These are phyloP conservation scores for Pichia californica DNA, from an alignment of 805 yeast genomes.

Conservation along the genomic window DNA sequence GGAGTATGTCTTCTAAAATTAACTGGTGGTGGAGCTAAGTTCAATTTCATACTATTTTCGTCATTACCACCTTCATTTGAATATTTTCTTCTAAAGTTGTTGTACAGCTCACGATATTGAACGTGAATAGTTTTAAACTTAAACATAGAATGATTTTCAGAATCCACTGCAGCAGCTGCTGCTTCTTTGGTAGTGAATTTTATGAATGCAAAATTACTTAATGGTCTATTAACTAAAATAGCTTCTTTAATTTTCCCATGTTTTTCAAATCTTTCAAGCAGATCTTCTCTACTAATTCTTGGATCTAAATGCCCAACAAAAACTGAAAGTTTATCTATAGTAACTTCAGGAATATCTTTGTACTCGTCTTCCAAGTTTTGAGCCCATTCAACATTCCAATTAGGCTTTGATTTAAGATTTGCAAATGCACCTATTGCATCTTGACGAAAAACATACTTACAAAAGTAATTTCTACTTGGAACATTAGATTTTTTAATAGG, in stretches of 20 bases:
- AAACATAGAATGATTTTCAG: conserved; percentile 76
- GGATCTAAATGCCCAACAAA: conserved; percentile 70
- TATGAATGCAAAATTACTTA: conserved; percentile 65
- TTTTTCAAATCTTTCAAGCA: conserved; percentile 51
- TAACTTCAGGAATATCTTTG: conserved; percentile 31
- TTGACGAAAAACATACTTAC: conserved; percentile 72
- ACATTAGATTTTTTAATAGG: conserved; percentile 11
- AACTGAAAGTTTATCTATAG: conserved; percentile 65
- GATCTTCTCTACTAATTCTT: conserved; percentile 46
- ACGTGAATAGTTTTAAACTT: conserved; percentile 75
- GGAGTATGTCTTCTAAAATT: conserved; percentile 43
- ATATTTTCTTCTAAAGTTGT: conserved; percentile 27
- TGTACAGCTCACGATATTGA: conserved; percentile 64
- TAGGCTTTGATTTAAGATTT: conserved; percentile 45
- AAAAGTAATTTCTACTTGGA: conserved; percentile 48
- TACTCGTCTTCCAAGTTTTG: conserved; percentile 60
- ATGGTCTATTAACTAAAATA: conserved; percentile 47
- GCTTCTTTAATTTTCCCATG: conserved; percentile 62
- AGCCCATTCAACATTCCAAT: conserved; percentile 77
- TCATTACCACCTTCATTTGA: conserved; percentile 20
- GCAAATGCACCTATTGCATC: conserved; percentile 87
- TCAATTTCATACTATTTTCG: conserved; percentile 22
- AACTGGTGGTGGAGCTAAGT: conserved; percentile 78
- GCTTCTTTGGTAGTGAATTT: conserved; percentile 57
- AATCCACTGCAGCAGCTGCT: conserved; percentile 83